phyloP scores from a whole-genome alignment of 495 filamentous ascomycete genomes.

The Penicillium ucsense region DNA sequence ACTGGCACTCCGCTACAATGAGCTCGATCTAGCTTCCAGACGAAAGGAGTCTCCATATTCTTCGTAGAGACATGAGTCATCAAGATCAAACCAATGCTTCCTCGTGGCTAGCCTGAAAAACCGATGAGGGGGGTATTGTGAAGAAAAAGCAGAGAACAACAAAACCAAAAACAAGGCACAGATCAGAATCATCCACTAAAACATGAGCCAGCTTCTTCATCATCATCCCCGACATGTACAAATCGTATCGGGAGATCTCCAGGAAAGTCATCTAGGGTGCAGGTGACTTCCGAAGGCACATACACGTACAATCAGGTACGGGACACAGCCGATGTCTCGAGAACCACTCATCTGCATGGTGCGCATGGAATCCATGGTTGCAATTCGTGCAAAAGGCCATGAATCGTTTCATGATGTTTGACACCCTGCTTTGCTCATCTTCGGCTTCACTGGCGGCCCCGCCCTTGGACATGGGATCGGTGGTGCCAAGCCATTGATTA shows the following conservation, averaged over 20 bases:
- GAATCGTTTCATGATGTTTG: constrained; percentile 36
- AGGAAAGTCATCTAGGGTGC: background rate
- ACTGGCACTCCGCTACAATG: no score
- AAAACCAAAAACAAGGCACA: background rate
- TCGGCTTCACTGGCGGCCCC: constrained; percentile 41
- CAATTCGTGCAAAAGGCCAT: constrained; percentile 81
- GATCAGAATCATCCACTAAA: background rate
- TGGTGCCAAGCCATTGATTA: constrained; percentile 71
- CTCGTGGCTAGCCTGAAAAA: no score
- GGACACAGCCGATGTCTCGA: constrained; percentile 70
- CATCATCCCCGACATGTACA: no score
- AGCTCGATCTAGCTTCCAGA: no score
- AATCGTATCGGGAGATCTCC: no score
- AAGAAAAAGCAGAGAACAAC: no score
- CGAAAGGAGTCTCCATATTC: no score
- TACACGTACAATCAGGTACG: constrained; percentile 79
- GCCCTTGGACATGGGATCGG: constrained; percentile 55
- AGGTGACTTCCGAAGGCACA: constrained; percentile 46
- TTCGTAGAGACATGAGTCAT: no score
- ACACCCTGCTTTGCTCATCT: constrained; percentile 19
- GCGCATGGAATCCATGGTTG: constrained; percentile 80
- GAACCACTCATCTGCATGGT: constrained; percentile 89
- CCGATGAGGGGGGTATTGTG: no score
- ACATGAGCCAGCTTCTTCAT: background rate
- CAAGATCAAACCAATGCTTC: no score